Percentiles rank a stretch among this genome's conserved stretches.
phyloP scores from a whole-genome alignment of 805 yeast genomes.

The Ogataea siamensis region DNA sequence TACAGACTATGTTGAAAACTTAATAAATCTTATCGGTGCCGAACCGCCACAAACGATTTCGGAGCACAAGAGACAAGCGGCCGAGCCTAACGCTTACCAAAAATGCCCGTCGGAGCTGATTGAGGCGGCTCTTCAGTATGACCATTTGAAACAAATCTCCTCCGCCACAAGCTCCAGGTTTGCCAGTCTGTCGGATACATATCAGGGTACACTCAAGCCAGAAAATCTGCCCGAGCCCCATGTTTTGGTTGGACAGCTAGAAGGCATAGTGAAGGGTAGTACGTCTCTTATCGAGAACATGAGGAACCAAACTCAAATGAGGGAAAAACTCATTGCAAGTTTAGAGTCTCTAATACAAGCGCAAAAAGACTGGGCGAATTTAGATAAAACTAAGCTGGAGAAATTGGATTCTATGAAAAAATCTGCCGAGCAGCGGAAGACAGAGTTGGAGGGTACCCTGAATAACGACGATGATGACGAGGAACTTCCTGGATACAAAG shows the following conservation, averaged over 20 bases:
- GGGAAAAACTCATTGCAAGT: slow-evolving; percentile 26
- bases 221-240: slow-evolving; percentile 34
- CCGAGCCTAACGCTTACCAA: slow-evolving; percentile 6
- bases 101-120: slow-evolving; percentile 28
- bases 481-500: slow-evolving; percentile 16
- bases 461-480: slow-evolving; percentile 19
- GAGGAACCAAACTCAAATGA: slow-evolving; percentile 17
- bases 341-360: slow-evolving; percentile 29
- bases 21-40: slow-evolving; percentile 10
- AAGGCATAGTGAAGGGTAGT: slow-evolving; percentile 17
- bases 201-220: slow-evolving; percentile 27
- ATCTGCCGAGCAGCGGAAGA: slow-evolving; percentile 20
- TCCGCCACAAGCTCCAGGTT: slow-evolving; percentile 21
- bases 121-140: slow-evolving; percentile 25
- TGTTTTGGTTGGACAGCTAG: slow-evolving; percentile 27
- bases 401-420: slow-evolving; percentile 19
- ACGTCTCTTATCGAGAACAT: slow-evolving; percentile 14
- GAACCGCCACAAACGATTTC: neutral
- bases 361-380: slow-evolving; percentile 32
- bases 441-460: slow-evolving; percentile 28
- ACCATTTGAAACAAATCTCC: slow-evolving; percentile 24
- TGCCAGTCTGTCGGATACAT: slow-evolving; percentile 23
- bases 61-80: slow-evolving; percentile 1
- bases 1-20: slow-evolving; percentile 18
- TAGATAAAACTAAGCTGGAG: slow-evolving; percentile 25